Conservation (phyloP, 371 early-diverging fungal genomes). For the Mucor irregularis region DNA sequence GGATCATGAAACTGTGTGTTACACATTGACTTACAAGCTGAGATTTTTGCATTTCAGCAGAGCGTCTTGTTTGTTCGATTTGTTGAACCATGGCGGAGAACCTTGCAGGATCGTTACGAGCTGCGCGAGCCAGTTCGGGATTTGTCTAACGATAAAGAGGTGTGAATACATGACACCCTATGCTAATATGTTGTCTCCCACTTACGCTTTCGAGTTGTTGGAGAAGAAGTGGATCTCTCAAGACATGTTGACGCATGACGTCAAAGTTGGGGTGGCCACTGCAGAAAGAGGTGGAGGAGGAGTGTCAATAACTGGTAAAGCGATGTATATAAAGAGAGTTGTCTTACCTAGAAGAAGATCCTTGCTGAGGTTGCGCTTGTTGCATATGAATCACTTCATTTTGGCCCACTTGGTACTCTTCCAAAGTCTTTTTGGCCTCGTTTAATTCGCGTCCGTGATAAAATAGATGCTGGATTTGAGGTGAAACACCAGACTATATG, state of each 20-base stretch:
- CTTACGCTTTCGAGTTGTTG: constrained; percentile 64
- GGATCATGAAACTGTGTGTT: background rate
- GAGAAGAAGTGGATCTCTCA: constrained; percentile 66
- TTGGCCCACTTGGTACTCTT: constrained; percentile 64
- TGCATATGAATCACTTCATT: constrained; percentile 77
- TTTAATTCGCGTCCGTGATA: constrained; percentile 64
- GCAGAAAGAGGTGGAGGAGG: too few species aligned
- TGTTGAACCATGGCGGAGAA: constrained; percentile 68
- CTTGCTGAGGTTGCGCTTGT: constrained; percentile 21
- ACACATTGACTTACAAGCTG: constrained; percentile 48
- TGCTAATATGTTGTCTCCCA: background rate
- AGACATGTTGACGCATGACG: constrained; percentile 73
- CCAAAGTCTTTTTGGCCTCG: constrained; percentile 65
- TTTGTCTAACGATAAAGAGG: constrained; percentile 48
- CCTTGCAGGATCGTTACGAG: constrained; percentile 64
- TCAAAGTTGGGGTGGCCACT: constrained; percentile 58
- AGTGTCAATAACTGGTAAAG: too few species aligned
- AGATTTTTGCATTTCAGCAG: constrained; percentile 57
- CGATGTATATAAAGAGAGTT: background rate
- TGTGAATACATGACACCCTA: background rate
- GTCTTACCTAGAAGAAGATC: constrained; percentile 15
- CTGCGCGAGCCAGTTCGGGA: constrained; percentile 73
- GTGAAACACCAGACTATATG: constrained; percentile 58
- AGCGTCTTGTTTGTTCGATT: constrained; percentile 57
- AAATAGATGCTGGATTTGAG: constrained; percentile 45